Conservation (phyloP, 768 basidiomycete species). For the Termitomyces sp. region DNA sequence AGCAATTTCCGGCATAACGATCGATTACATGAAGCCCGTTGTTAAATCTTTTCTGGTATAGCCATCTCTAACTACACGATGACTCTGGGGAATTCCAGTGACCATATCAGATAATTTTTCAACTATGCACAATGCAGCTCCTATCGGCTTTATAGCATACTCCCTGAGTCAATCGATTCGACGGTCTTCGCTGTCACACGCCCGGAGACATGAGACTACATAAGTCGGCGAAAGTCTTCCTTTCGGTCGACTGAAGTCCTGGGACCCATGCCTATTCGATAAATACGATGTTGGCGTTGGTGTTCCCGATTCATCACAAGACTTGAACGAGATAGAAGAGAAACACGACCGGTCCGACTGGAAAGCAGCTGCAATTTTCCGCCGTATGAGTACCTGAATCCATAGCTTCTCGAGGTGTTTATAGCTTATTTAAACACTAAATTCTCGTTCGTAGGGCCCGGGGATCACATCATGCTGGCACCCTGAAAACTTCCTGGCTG, state of each 20-base stretch:
- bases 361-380: too few relatives aligned
- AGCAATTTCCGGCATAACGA: background rate
- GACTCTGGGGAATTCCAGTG: background rate
- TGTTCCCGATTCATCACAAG: too few relatives aligned
- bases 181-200: background rate
- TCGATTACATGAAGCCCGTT: constrained; percentile 1
- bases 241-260: background rate
- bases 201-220: too few relatives aligned
- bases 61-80: background rate
- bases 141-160: too few relatives aligned
- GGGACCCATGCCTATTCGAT: background rate
- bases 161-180: too few relatives aligned
- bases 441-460: background rate
- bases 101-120: background rate
- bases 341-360: background rate
- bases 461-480: background rate
- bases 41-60: background rate
- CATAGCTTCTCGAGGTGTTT: background rate
- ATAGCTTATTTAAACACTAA: background rate
- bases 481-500: background rate
- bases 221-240: background rate
- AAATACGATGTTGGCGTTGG: background rate
- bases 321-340: background rate
- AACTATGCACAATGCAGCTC: background rate
- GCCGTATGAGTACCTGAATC: background rate